Base-by-base conservation (phyloP, 202 grass and related monocot genomes). In the Dendrocalamus latiflorus region DNA sequence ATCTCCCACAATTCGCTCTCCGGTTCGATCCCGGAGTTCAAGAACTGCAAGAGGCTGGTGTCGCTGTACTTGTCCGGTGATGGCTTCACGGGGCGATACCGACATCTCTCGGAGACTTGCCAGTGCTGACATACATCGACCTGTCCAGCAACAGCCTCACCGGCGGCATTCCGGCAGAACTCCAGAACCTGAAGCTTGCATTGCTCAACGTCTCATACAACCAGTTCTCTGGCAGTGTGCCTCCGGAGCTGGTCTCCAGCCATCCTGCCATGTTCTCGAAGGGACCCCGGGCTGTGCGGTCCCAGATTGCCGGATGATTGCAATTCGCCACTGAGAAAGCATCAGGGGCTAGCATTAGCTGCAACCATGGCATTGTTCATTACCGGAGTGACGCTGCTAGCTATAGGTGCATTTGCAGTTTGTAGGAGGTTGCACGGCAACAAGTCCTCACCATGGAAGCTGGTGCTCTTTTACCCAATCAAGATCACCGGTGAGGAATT, bases 71-170 rank as follows among this genome's bases (percentile, higher is more conserved):
- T 97, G 9, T 70, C 93, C 43, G 71, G 87, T 74, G 93, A 96
- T 57, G 88, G 70, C 38, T 51, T 96, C 63, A 89, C 86, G 2
- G 93, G 93, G 21, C 72, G 7, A 93, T 96, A 57, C 30, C 30
- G 30, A 33, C 30, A 68, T 93, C 86, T 10, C 91, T 93, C 1
- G 93, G 91, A 0, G 68, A 41, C 76, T 41, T 96, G 79, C 91
- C 86, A 12, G 91, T 96, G 65, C 81, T 96, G 79, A 96, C 91
- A 17, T 96, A 96, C 88, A 85, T 96, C 47, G 93, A 96, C 71
- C 81, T 96, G 58, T 96, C 93, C 69, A 87, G 76, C 69, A 96
- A 96, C 51, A 47, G 21, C 45, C 88, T 93, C 62, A 96, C 68
- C 69, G 93, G 93, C 0, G 84, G 72, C 77, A 87, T 96, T 18